phyloP scores from a whole-genome alignment of 73 alveolate species.

The Stentor coeruleus region DNA sequence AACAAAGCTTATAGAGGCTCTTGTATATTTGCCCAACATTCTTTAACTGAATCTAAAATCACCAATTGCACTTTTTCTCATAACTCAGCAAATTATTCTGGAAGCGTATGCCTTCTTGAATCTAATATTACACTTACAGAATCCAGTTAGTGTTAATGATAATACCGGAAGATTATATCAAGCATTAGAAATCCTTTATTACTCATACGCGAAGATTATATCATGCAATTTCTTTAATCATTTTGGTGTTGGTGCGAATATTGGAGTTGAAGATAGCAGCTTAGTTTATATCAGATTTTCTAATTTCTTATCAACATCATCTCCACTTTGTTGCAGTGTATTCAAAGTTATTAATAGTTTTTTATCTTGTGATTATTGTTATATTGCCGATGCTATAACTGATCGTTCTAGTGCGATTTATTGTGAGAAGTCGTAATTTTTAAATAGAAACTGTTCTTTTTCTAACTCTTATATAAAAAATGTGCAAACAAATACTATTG shows the following conservation, averaged over 20 bases:
- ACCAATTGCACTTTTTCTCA: background rate
- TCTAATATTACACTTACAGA: too few species aligned
- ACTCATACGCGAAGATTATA: background rate
- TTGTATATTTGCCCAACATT: background rate
- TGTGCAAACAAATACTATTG: background rate
- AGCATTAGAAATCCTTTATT: background rate
- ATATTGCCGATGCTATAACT: background rate
- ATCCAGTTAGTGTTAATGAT: too few species aligned
- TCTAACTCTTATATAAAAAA: background rate
- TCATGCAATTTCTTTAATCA: background rate
- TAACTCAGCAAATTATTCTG: background rate
- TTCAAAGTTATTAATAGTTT: background rate
- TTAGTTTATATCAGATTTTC: background rate
- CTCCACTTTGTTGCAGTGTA: background rate
- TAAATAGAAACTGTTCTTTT: background rate
- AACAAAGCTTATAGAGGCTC: background rate
- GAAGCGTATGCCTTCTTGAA: background rate
- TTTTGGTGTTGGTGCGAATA: background rate
- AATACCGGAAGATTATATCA: background rate
- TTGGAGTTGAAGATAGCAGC: background rate
- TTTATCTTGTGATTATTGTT: background rate
- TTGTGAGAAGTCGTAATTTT: background rate
- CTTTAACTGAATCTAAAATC: background rate
- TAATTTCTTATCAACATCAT: background rate
- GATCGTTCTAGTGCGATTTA: background rate